Evolutionary conservation across 345 rosid species (phyloP).

Genomic region (Geranium rotundifolium): DNA sequence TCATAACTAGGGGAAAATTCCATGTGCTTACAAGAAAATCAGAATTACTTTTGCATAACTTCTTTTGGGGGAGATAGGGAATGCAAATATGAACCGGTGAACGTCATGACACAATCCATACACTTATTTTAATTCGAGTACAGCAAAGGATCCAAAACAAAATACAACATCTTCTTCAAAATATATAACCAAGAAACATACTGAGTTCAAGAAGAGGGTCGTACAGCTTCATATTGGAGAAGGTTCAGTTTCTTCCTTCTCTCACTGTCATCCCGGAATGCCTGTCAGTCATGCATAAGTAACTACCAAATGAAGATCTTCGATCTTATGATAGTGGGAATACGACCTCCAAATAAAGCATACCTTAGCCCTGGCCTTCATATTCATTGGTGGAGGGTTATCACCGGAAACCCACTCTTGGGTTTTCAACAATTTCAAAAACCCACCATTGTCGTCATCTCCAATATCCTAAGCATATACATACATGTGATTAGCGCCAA

Average conservation of each 20-base stretch:
- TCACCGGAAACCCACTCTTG: constrained; percentile 68
- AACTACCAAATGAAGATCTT: constrained; percentile 2
- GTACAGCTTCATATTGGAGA: constrained; percentile 88
- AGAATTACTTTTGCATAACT: not conserved
- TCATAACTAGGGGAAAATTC: not conserved
- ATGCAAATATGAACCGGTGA: not conserved
- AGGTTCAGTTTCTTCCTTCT: constrained; percentile 76
- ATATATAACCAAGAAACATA: constrained; percentile 19
- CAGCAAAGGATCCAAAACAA: not conserved
- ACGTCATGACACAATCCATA: not conserved
- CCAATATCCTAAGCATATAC: constrained; percentile 22
- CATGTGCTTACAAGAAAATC: not conserved
- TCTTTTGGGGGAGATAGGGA: not conserved
- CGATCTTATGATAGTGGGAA: not conserved
- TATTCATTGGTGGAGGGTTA: constrained; percentile 61
- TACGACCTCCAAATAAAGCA: constrained; percentile 1
- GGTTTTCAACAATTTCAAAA: constrained; percentile 62
- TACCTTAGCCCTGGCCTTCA: constrained; percentile 59
- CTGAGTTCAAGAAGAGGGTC: constrained; percentile 25
- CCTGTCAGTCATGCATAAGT: constrained; percentile 33
- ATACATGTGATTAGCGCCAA: not conserved
- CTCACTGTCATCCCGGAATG: constrained; percentile 57
- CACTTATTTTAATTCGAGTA: too few relatives aligned
- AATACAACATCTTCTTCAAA: not conserved
- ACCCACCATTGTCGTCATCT: constrained; percentile 36